Conservation (phyloP, 1,139 yeast species). For the Sugiyamaella sp. region DNA sequence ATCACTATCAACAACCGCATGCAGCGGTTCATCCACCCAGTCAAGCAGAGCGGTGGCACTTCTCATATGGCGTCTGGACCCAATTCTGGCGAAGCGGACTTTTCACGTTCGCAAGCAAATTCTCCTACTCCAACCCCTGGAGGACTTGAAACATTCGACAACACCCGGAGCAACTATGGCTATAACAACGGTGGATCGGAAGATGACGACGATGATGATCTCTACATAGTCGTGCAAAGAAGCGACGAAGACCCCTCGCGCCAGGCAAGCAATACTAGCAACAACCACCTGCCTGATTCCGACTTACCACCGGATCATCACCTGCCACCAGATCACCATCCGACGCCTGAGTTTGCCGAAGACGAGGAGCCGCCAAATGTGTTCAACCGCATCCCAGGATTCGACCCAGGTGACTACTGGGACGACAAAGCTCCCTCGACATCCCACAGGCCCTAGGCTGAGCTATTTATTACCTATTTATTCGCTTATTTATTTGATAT, state of each 20-base stretch:
- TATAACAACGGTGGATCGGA: conserved; percentile 2
- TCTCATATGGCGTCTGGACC: background rate
- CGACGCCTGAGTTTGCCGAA: too few relatives aligned
- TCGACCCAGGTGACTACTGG: conserved; percentile 40
- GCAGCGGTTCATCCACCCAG: conserved; percentile 18
- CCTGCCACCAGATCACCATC: too few relatives aligned
- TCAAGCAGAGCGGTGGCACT: conserved; percentile 1
- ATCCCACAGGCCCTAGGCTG: conserved; percentile 4
- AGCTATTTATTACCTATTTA: conserved; percentile 20
- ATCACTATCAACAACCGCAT: conserved; percentile 3
- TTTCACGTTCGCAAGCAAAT: conserved; percentile 4
- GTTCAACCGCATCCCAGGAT: conserved; percentile 35
- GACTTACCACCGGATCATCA: background rate
- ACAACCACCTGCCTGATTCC: background rate
- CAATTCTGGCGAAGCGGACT: background rate
- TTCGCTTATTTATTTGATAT: conserved; percentile 1
- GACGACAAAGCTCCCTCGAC: conserved; percentile 35
- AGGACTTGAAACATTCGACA: background rate
- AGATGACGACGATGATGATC: conserved; percentile 24
- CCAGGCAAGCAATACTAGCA: background rate
- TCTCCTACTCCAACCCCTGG: background rate
- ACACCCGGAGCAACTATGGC: background rate
- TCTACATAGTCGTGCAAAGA: conserved; percentile 17
- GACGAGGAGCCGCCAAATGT: conserved; percentile 24
- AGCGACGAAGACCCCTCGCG: conserved; percentile 13